Conservation (phyloP, 2,329 filamentous ascomycete species). For the Stagonosporopsis rhizophila region DNA sequence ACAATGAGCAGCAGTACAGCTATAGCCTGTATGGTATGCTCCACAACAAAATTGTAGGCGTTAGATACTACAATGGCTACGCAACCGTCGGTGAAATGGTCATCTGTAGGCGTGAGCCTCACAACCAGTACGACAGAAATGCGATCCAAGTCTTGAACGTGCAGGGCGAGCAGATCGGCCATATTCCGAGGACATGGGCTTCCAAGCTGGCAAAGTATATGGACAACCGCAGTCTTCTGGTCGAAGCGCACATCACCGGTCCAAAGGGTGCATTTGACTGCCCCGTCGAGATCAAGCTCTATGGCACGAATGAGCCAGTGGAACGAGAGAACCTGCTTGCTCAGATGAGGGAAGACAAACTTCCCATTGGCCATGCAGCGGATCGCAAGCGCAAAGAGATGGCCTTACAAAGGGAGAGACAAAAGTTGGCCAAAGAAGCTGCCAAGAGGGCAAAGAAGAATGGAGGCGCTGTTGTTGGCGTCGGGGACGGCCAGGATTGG, state of each 20-base stretch:
- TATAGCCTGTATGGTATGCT: conserved; percentile 48
- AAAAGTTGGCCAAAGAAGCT: conserved; percentile 54
- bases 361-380: conserved; percentile 57
- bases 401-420: conserved; percentile 63
- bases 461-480: conserved; percentile 42
- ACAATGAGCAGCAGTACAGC: conserved; percentile 32
- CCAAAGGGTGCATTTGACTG: conserved; percentile 73
- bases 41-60: conserved; percentile 65
- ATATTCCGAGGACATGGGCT: conserved; percentile 72
- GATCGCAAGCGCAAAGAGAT: conserved; percentile 59
- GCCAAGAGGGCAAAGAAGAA: conserved; percentile 42
- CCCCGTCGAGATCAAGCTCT: conserved; percentile 73
- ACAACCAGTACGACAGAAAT: conserved; percentile 66
- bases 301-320: conserved; percentile 67
- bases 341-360: conserved; percentile 68
- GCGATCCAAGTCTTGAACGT: conserved; percentile 83
- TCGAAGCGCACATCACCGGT: conserved; percentile 75
- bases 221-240: conserved; percentile 58
- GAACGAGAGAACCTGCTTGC: conserved; percentile 64
- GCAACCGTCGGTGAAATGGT: conserved; percentile 47
- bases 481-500: conserved; percentile 38
- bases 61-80: conserved; percentile 51
- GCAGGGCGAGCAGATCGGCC: conserved; percentile 76
- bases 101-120: conserved; percentile 64
- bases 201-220: conserved; percentile 77